Evolutionary conservation across 2,329 filamentous ascomycete species (phyloP).

Genomic region (Biscogniauxia marginata): DNA sequence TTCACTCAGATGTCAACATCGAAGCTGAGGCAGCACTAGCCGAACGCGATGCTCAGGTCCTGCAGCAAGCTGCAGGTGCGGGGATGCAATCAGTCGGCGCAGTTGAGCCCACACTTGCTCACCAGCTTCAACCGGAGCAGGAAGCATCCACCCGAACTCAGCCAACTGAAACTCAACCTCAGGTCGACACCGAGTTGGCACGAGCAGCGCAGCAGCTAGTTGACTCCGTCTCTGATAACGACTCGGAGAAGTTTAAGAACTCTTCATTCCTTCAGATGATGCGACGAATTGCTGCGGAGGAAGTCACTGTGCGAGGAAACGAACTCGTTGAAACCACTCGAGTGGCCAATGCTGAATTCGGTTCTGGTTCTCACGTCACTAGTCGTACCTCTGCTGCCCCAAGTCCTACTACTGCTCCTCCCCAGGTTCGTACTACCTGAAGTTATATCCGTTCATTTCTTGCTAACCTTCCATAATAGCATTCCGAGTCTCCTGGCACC

Average conservation of each 20-base stretch:
- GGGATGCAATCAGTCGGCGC: constrained; percentile 33
- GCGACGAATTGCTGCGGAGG: constrained; percentile 68
- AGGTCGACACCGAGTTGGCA: constrained; percentile 64
- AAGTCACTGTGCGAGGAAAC: constrained; percentile 72
- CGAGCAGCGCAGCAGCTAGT: constrained; percentile 70
- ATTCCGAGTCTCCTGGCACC: not conserved
- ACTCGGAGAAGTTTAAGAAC: constrained; percentile 72
- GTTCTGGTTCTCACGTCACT: constrained; percentile 2
- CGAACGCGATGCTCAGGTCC: not conserved
- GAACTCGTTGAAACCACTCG: constrained; percentile 52
- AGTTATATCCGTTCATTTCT: not conserved
- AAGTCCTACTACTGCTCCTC: not conserved
- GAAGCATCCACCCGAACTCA: not conserved
- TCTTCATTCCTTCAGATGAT: constrained; percentile 76
- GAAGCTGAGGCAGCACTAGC: not conserved
- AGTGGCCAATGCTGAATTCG: not conserved
- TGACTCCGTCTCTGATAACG: constrained; percentile 65
- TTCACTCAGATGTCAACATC: not conserved
- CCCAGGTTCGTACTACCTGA: not conserved
- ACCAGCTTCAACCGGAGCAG: not conserved
- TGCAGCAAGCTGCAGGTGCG: constrained; percentile 10
- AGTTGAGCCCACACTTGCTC: not conserved
- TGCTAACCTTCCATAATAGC: not conserved
- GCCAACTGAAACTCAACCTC: constrained; percentile 29
- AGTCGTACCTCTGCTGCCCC: not conserved